Base-by-base conservation (phyloP, 306 rosid species). In the Quercus dentata region DNA sequence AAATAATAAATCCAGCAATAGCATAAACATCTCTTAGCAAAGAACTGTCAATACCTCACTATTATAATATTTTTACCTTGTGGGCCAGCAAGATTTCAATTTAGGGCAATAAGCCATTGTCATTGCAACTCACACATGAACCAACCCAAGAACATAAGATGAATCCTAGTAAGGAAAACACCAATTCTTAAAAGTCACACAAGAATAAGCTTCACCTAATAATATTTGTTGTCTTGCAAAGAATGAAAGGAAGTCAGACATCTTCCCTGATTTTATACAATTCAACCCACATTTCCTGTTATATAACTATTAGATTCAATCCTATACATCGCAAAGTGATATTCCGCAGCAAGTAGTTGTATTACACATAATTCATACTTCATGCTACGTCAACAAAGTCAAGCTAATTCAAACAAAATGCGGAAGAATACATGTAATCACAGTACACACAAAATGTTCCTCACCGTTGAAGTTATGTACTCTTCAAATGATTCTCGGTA, bases 401-500 rank as follows among this genome's bases (percentile, higher is more conserved):
- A 76, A 62, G 52, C 58, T 21, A 8, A 20, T 69, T 65, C 30
- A 10, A 70, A 63, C 15, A 77, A 58, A 46, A 46, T 19, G 56
- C 51, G 20, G 54, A 27, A 52, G 17, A 38, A 51, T 44, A 44
- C 23, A 35, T n/a, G 23, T 12, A 71, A 70, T 35, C 61, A 33
- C 19, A 21, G 23, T 21, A 21, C 23, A 15, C 35, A 46, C 15
- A 59, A 83, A 51, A 68, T 57, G 61, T 67, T 67, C 74, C 89
- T 78, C 71, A 90, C 97, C 71, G 82, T 87, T 27, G 95, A 86
- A 65, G 76, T 78, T 38, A 89, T 85, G 62, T 90, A 92, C 81
- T 87, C 95, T 71, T 85, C 95, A 84, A 87, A 86, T 12, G 89
- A 83, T 62, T 83, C 92, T 28, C 84, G 84, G 71, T 87, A 90